These are phyloP conservation scores for Aeminium ludgeri DNA, from an alignment of 495 filamentous ascomycete species.

Conservation along the genomic window DNA sequence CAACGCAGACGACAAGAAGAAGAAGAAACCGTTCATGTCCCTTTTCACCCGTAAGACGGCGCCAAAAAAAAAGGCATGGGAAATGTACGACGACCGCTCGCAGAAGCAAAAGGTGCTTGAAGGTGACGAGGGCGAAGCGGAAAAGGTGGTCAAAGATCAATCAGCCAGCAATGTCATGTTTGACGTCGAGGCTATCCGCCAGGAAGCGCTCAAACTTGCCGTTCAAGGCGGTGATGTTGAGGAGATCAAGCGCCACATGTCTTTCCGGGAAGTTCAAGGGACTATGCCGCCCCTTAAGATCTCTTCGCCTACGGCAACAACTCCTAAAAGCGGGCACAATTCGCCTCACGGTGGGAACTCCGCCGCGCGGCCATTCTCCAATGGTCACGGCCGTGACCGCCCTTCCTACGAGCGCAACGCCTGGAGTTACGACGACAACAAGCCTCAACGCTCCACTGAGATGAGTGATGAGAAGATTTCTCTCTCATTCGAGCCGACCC, in stretches of 20 bases:
- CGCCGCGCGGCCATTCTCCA: neutral
- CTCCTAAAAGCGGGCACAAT: neutral
- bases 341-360: neutral
- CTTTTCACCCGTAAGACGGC: slow-evolving; percentile 37
- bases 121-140: slow-evolving; percentile 27
- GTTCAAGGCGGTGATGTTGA: slow-evolving; percentile 58
- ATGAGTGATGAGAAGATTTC: neutral
- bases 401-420: neutral
- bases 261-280: slow-evolving; percentile 68
- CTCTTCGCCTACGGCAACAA: slow-evolving; percentile 14
- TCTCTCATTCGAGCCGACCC: neutral
- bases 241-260: slow-evolving; percentile 52
- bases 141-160: slow-evolving; percentile 17
- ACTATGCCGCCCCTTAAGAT: slow-evolving; percentile 83
- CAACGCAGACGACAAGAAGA: slow-evolving; percentile 40
- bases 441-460: neutral
- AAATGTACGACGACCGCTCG: slow-evolving; percentile 60
- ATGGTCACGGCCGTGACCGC: neutral
- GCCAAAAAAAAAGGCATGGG: slow-evolving; percentile 78
- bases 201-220: slow-evolving; percentile 48
- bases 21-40: slow-evolving; percentile 45
- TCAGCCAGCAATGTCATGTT: slow-evolving; percentile 48
- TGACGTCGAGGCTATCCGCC: slow-evolving; percentile 85
- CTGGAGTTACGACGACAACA: neutral
- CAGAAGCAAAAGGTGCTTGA: slow-evolving; percentile 16